Evolutionary conservation across 2,329 filamentous ascomycete species (phyloP).

Genomic region (Cladophialophora immunda): DNA sequence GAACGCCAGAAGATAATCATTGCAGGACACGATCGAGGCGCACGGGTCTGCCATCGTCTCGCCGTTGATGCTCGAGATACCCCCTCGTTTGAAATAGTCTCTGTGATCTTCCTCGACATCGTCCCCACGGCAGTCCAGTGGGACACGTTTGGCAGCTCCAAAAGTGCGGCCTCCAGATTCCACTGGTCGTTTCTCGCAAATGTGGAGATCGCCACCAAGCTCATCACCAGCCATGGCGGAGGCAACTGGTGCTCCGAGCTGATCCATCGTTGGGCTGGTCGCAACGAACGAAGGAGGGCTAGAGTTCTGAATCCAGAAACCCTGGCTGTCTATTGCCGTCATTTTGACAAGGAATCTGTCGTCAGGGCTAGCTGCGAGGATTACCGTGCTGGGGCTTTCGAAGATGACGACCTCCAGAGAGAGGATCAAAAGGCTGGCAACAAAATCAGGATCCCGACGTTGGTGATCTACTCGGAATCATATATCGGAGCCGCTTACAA

Average conservation of each 20-base stretch:
- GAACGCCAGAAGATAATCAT: slow-evolving; percentile 52
- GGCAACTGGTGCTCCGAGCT: slow-evolving; percentile 48
- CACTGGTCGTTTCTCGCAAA: slow-evolving; percentile 62
- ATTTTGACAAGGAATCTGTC: slow-evolving; percentile 53
- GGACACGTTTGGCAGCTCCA: slow-evolving; percentile 48
- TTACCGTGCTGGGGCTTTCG: slow-evolving; percentile 54
- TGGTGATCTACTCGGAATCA: slow-evolving; percentile 54
- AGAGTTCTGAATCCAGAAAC: slow-evolving; percentile 45
- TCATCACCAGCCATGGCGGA: slow-evolving; percentile 54
- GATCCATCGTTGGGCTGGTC: slow-evolving; percentile 45
- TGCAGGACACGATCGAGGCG: slow-evolving; percentile 60
- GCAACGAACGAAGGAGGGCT: slow-evolving; percentile 21
- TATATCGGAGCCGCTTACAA: slow-evolving; percentile 55
- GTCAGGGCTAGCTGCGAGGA: slow-evolving; percentile 57
- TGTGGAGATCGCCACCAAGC: slow-evolving; percentile 50
- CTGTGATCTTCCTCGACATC: slow-evolving; percentile 57
- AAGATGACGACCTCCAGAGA: slow-evolving; percentile 54
- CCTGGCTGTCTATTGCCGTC: slow-evolving; percentile 51
- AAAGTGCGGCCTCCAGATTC: slow-evolving; percentile 49
- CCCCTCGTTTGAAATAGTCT: slow-evolving; percentile 46
- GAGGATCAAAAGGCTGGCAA: slow-evolving; percentile 54
- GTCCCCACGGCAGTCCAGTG: slow-evolving; percentile 58
- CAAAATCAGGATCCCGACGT: slow-evolving; percentile 52
- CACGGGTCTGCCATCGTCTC: slow-evolving; percentile 58
- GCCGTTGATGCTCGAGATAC: slow-evolving; percentile 48